phyloP scores from a whole-genome alignment of 108 stramenopile species.

The Cyclostephanos tholiformis region DNA sequence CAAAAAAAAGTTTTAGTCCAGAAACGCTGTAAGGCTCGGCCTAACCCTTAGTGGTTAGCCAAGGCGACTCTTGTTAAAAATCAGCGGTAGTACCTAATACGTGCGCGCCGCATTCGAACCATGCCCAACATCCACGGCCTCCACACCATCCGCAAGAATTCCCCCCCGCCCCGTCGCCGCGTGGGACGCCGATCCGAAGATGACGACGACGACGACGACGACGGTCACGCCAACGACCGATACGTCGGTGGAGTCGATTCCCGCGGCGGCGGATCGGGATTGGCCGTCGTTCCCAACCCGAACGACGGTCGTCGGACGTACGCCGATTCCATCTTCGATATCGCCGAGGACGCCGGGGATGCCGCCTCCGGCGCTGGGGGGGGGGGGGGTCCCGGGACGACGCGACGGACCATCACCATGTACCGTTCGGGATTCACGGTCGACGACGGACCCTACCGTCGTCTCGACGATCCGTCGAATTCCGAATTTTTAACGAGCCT shows the following conservation, averaged over 20 bases:
- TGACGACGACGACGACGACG: conserved; percentile 46
- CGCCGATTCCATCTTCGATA: conserved; percentile 61
- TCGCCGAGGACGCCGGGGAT: conserved; percentile 37
- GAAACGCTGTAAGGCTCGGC: too few relatives aligned
- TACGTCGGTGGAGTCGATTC: conserved; percentile 82
- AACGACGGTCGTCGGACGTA: too few relatives aligned
- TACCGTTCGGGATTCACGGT: conserved; percentile 95
- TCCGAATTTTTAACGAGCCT: conserved; percentile 83
- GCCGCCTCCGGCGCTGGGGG: conserved; percentile 23
- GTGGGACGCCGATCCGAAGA: not conserved
- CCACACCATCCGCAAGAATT: conserved; percentile 62
- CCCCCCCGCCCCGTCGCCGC: conserved; percentile 21
- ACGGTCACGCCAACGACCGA: conserved; percentile 63
- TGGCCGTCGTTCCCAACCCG: conserved; percentile 83
- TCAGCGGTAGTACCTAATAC: too few relatives aligned
- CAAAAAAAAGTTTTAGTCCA: too few relatives aligned
- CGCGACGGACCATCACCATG: conserved; percentile 90
- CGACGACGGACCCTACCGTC: conserved; percentile 91
- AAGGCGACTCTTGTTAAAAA: too few relatives aligned
- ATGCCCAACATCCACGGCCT: conserved; percentile 90
- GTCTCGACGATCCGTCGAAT: conserved; percentile 89
- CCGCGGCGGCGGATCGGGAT: conserved; percentile 85
- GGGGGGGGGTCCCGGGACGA: conserved; percentile 24
- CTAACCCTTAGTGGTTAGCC: too few relatives aligned
- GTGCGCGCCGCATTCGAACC: too few relatives aligned